Percentiles rank a stretch among this genome's conserved stretches.
phyloP scores from a whole-genome alignment of 2,329 filamentous ascomycete genomes.

The Lasiodiplodia theobromae region DNA sequence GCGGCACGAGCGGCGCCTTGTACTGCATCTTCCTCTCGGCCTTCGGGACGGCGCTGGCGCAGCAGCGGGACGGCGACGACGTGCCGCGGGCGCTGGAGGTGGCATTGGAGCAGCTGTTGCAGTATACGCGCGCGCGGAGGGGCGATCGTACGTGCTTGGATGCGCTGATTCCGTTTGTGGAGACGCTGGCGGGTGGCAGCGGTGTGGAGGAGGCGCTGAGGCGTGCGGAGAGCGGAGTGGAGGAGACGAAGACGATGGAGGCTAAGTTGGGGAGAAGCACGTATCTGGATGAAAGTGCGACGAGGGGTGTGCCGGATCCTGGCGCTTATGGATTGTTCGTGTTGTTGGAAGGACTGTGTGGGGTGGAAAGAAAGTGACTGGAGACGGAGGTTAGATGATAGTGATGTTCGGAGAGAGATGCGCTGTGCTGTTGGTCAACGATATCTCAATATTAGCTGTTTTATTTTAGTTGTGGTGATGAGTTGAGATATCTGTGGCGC shows the following conservation, averaged over 20 bases:
- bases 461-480: too few relatives aligned
- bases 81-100: conserved; percentile 45
- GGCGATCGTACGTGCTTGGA: conserved; percentile 90
- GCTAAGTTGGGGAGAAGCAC: conserved; percentile 80
- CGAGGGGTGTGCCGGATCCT: conserved; percentile 57
- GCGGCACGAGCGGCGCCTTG: conserved; percentile 72
- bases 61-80: conserved; percentile 41
- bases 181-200: conserved; percentile 64
- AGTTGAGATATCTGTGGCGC: too few relatives aligned
- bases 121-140: conserved; percentile 81
- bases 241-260: conserved; percentile 84
- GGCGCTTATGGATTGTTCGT: conserved; percentile 58
- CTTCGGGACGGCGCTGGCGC: conserved; percentile 55
- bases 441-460: background rate
- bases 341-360: conserved; percentile 42
- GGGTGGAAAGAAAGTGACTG: conserved; percentile 2
- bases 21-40: conserved; percentile 87
- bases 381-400: background rate
- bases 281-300: conserved; percentile 74
- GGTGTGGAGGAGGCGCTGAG: conserved; percentile 73
- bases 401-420: background rate
- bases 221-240: conserved; percentile 74
- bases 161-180: conserved; percentile 82
- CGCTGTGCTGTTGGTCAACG: background rate
- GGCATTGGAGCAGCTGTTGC: conserved; percentile 44